A percentile compares a stretch with the other conserved stretches of the same genome.
Evolutionary conservation across 352 stramenopile species (phyloP).

Genomic region (Halophytophthora polymorphica): DNA sequence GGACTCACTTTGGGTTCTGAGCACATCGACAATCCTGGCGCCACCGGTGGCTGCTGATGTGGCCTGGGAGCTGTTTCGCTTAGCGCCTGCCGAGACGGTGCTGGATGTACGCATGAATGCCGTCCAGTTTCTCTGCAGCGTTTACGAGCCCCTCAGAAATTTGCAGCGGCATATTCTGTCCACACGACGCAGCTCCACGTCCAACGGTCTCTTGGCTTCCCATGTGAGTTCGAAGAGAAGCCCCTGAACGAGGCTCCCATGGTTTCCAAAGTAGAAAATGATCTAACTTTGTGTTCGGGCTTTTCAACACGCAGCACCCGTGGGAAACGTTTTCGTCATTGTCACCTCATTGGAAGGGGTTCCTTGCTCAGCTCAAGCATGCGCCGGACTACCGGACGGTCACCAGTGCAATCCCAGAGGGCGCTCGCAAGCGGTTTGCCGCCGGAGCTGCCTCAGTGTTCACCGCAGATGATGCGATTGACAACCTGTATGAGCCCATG

Average conservation of each 20-base stretch:
- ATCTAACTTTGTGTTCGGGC: conserved; percentile 2
- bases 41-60: conserved; percentile 74
- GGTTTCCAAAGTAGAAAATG: background rate
- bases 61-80: conserved; percentile 78
- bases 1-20: conserved; percentile 3
- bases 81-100: conserved; percentile 73
- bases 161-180: conserved; percentile 53
- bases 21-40: conserved; percentile 60
- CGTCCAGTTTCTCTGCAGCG: conserved; percentile 68
- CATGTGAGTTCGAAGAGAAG: conserved; percentile 28
- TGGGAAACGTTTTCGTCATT: conserved; percentile 85
- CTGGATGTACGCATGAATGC: conserved; percentile 57
- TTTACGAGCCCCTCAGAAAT: conserved; percentile 57
- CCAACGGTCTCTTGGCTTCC: conserved; percentile 32
- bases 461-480: conserved; percentile 27
- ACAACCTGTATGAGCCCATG: conserved; percentile 79
- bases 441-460: conserved; percentile 34
- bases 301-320: conserved; percentile 47
- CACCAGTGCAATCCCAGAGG: conserved; percentile 38
- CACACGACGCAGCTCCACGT: conserved; percentile 18
- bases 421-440: conserved; percentile 50
- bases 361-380: conserved; percentile 44
- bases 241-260: background rate
- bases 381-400: conserved; percentile 43
- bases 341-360: conserved; percentile 59